phyloP scores from a whole-genome alignment of 768 basidiomycete genomes.

The Clitopilus passeckerianus region DNA sequence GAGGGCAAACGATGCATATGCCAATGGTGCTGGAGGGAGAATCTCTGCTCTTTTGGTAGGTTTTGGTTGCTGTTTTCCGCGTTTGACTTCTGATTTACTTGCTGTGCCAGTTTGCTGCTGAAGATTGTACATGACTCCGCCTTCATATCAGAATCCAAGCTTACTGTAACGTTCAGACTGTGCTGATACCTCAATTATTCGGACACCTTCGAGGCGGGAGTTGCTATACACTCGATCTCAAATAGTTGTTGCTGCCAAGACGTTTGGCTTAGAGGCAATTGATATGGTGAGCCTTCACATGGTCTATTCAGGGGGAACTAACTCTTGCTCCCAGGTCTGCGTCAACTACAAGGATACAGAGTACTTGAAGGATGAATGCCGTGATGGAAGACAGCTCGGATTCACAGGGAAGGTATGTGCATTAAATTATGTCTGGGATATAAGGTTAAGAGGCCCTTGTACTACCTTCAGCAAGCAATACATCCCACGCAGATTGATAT shows the following conservation, averaged over 20 bases:
- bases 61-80: conserved; percentile 1
- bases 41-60: conserved; percentile 66
- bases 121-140: conserved; percentile 63
- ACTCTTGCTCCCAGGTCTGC: conserved; percentile 54
- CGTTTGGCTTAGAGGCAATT: conserved; percentile 79
- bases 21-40: conserved; percentile 41
- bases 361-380: conserved; percentile 66
- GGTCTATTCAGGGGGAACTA: background rate
- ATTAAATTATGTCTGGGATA: background rate
- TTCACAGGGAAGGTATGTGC: conserved; percentile 81
- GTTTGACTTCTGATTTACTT: background rate
- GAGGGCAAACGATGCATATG: conserved; percentile 39
- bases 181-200: conserved; percentile 79
- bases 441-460: background rate
- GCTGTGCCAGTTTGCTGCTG: conserved; percentile 78
- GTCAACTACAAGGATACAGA: conserved; percentile 77
- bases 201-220: conserved; percentile 71
- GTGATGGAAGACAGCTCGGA: conserved; percentile 76
- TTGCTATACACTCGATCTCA: conserved; percentile 80
- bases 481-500: conserved; percentile 80
- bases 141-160: background rate
- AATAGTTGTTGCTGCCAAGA: conserved; percentile 77
- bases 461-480: conserved; percentile 77
- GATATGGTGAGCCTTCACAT: conserved; percentile 67
- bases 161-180: conserved; percentile 57